Base-by-base conservation (phyloP, 2,329 filamentous ascomycete genomes). In the Calonectria naviculata region DNA sequence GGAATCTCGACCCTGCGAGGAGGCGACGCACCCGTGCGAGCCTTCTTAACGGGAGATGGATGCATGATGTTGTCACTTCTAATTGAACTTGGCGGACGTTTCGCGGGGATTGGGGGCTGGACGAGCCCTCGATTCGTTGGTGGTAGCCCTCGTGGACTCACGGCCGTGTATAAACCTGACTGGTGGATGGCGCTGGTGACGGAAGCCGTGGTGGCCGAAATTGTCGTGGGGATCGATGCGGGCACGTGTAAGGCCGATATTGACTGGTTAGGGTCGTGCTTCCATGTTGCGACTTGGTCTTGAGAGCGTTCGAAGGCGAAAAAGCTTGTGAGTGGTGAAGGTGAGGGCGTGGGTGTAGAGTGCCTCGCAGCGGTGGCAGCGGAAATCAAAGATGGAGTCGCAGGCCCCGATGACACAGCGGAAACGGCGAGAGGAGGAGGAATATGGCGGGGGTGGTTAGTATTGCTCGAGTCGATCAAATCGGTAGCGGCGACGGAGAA, bases 1-100 rank as follows among this genome's bases (percentile, higher is more conserved):
- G 83, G 81, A 34, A 89, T 81, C 31, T 88, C 84, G 65, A 88
- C 82, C 58, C 79, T 83, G 34, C 83, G 80, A 12, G 87, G 86
- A 19, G 87, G 84, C 15, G 83, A 83, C 5, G 86, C 83, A 62
- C 87, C 87, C 34, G 82, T 84, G 61, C 86, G 84, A 73, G 85
- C 80, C 79, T 86, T 89, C 80, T 89, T 90, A 28, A 81, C 71
- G 12, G 83, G 82, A 8, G 79, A 81, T 4, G 80, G 78, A 61
- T 83, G 77, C 82, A 84, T 84, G 63, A 66, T 70, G 44, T 71
- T 61, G 46, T 79, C 80, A 47, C 72, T 69, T 73, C 71, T 76
- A 65, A 49, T 67, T 28, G 65, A 68, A 41, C 69, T 69, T 46
- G 75, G 72, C 44, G 77, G 74, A 46, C 80, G 81, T 74, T 82